Evolutionary conservation across 768 basidiomycete genomes (phyloP).

Genomic region (Auricularia heimuer): DNA sequence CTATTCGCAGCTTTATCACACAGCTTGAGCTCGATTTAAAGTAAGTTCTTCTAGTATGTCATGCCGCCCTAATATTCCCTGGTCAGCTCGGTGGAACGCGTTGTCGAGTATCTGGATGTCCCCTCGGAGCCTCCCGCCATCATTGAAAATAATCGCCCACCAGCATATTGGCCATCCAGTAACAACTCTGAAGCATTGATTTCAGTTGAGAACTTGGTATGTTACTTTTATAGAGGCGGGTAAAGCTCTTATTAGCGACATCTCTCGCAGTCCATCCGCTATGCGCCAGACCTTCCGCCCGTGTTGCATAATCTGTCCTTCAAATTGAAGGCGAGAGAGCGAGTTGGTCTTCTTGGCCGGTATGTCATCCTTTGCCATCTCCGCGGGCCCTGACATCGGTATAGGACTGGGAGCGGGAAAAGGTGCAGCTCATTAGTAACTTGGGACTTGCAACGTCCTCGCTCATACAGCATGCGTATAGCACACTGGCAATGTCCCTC

Average conservation of each 20-base stretch:
- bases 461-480: slow-evolving; percentile 5
- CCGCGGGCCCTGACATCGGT: not conserved
- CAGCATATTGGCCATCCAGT: slow-evolving; percentile 89
- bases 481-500: slow-evolving; percentile 75
- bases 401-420: slow-evolving; percentile 55
- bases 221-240: slow-evolving; percentile 21
- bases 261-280: slow-evolving; percentile 36
- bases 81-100: slow-evolving; percentile 74
- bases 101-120: slow-evolving; percentile 83
- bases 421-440: slow-evolving; percentile 20
- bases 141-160: slow-evolving; percentile 65
- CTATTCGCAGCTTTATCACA: slow-evolving; percentile 25
- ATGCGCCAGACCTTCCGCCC: slow-evolving; percentile 73
- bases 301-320: slow-evolving; percentile 74
- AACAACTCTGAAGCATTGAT: slow-evolving; percentile 48
- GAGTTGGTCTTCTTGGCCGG: slow-evolving; percentile 75
- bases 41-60: slow-evolving; percentile 30
- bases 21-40: slow-evolving; percentile 67
- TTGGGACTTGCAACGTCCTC: no score
- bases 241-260: not conserved
- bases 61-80: slow-evolving; percentile 6
- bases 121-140: slow-evolving; percentile 77
- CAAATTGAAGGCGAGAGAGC: slow-evolving; percentile 55
- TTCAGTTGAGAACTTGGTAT: slow-evolving; percentile 59
- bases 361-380: slow-evolving; percentile 10